A percentile compares a stretch with the other conserved stretches of the same genome.
phyloP scores from a whole-genome alignment of 768 basidiomycete species.

The Suillus subalutaceus region DNA sequence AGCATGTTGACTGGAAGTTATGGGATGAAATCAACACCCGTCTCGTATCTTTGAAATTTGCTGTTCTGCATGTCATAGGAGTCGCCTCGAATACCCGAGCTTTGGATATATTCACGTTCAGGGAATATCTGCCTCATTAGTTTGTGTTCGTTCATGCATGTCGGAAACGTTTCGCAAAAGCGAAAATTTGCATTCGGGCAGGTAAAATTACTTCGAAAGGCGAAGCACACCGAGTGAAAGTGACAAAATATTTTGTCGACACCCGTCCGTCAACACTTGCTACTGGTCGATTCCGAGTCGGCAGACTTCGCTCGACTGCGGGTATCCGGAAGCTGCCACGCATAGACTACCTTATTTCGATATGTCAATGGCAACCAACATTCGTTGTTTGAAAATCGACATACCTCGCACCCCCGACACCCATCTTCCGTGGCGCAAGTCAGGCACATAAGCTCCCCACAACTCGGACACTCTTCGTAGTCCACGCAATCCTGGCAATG shows the following conservation, averaged over 20 bases:
- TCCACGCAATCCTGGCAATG: not conserved
- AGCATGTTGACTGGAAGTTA: no score
- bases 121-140: not conserved
- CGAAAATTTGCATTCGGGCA: not conserved
- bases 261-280: not conserved
- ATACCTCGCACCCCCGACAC: not conserved
- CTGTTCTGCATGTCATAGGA: not conserved
- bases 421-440: not conserved
- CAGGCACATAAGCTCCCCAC: not conserved
- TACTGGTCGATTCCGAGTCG: not conserved
- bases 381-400: not conserved
- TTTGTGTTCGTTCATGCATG: not conserved
- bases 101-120: not conserved
- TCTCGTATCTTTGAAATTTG: no score
- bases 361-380: not conserved
- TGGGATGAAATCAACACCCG: no score
- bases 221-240: not conserved
- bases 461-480: not conserved
- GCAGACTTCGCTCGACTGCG: not conserved
- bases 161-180: not conserved
- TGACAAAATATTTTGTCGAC: not conserved
- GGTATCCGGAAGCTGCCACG: not conserved
- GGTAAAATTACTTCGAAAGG: not conserved
- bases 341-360: not conserved
- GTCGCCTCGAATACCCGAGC: not conserved